Evolutionary conservation across 805 yeast species (phyloP).

Genomic region (Lipomyces mesembrius): DNA sequence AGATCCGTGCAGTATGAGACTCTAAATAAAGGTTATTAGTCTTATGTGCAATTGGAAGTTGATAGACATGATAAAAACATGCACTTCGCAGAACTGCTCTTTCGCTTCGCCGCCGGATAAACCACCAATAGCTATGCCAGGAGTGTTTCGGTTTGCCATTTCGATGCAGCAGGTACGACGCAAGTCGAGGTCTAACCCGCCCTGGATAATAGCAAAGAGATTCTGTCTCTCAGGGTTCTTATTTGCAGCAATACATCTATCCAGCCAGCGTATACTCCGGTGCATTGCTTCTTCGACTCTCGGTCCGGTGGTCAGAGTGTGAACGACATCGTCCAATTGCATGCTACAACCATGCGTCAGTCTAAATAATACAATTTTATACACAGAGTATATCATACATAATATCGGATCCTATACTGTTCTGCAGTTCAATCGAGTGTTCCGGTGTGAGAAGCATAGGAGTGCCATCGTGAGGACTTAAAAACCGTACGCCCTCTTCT

Average conservation of each 20-base stretch:
- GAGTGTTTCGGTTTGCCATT: conserved; percentile 52
- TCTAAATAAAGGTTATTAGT: conserved; percentile 12
- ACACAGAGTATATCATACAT: conserved; percentile 39
- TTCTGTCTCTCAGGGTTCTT: conserved; percentile 51
- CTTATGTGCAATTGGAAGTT: neutral
- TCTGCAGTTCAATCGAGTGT: conserved; percentile 53
- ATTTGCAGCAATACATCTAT: conserved; percentile 52
- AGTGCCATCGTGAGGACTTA: conserved; percentile 53
- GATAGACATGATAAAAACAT: neutral
- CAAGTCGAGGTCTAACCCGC: conserved; percentile 51
- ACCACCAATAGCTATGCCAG: conserved; percentile 55
- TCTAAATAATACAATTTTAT: neutral
- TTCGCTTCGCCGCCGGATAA: conserved; percentile 55
- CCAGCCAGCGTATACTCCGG: conserved; percentile 52
- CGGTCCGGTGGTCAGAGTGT: conserved; percentile 52
- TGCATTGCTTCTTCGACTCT: conserved; percentile 53
- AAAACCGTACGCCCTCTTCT: conserved; percentile 53
- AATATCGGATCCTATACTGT: conserved; percentile 53
- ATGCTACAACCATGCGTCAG: conserved; percentile 38
- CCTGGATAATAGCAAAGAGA: conserved; percentile 53
- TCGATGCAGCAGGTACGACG: conserved; percentile 50
- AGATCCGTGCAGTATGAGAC: conserved; percentile 50
- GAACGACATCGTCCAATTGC: conserved; percentile 55
- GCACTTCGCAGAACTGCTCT: conserved; percentile 48
- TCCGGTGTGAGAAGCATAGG: conserved; percentile 55